These are phyloP conservation scores for Cenchrus fungigraminus DNA, from an alignment of 176 grass and related monocot species.

Conservation along the genomic window DNA sequence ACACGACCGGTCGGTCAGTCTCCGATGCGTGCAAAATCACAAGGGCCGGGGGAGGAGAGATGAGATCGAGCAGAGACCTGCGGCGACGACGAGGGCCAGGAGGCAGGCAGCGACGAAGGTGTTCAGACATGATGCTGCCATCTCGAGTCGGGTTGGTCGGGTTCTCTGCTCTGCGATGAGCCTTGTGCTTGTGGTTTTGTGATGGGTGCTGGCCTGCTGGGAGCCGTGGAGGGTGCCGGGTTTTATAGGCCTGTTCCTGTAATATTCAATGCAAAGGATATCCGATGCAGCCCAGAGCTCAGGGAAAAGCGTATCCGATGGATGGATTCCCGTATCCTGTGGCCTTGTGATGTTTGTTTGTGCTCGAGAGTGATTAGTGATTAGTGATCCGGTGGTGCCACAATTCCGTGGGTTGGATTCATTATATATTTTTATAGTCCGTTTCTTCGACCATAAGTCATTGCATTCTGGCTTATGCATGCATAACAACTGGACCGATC, in stretches of 20 bases:
- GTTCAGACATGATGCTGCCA: not conserved
- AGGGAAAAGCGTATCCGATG: not conserved
- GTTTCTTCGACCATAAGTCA: not conserved
- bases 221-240: not conserved
- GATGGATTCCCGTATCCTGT: not conserved
- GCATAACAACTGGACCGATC: not conserved
- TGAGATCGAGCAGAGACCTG: not conserved
- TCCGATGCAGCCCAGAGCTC: not conserved
- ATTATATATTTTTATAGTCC: no score
- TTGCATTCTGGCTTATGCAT: not conserved
- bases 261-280: not conserved
- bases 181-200: not conserved
- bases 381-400: not conserved
- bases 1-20: not conserved
- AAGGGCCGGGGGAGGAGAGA: not conserved
- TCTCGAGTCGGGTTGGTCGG: not conserved
- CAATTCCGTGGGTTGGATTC: not conserved
- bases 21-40: not conserved
- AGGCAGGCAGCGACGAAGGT: not conserved
- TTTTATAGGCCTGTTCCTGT: not conserved
- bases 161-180: not conserved
- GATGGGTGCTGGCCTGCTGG: not conserved
- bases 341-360: not conserved
- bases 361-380: not conserved
- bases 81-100: slow-evolving; percentile 7